These are phyloP conservation scores for Colletotrichum chrysophilum DNA, from an alignment of 2,329 filamentous ascomycete species.

Conservation along the genomic window DNA sequence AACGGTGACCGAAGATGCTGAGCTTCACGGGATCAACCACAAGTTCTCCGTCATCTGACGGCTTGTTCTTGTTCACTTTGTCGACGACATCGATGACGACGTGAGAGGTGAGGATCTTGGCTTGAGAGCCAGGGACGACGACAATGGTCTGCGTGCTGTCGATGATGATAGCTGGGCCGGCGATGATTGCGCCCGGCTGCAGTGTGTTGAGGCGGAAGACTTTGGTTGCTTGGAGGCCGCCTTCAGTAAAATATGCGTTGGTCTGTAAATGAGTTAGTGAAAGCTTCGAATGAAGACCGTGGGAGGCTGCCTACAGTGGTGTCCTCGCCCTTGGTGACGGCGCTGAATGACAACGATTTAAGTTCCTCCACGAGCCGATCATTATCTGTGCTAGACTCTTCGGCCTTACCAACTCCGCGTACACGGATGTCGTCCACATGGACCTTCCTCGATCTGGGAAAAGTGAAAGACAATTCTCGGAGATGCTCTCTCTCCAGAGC, in stretches of 20 bases:
- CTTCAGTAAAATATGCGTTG: slow-evolving; percentile 20
- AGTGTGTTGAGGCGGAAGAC: slow-evolving; percentile 72
- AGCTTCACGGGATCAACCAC: slow-evolving; percentile 72
- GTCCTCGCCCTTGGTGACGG: neutral
- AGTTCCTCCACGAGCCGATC: neutral
- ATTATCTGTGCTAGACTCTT: neutral
- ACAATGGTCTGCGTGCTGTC: slow-evolving; percentile 75
- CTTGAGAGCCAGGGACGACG: slow-evolving; percentile 63
- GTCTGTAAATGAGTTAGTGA: neutral
- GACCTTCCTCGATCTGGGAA: slow-evolving; percentile 39
- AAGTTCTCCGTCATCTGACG: slow-evolving; percentile 25
- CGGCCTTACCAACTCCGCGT: slow-evolving; percentile 34
- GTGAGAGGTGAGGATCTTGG: slow-evolving; percentile 46
- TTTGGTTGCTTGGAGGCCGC: slow-evolving; percentile 52
- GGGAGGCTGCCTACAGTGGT: neutral
- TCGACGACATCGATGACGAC: slow-evolving; percentile 46
- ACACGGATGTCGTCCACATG: slow-evolving; percentile 48
- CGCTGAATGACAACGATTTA: neutral
- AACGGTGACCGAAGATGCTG: slow-evolving; percentile 78
- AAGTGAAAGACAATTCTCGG: slow-evolving; percentile 46
- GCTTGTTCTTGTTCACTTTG: slow-evolving; percentile 2
- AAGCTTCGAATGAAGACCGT: neutral
- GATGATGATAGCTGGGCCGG: slow-evolving; percentile 71
- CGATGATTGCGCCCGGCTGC: slow-evolving; percentile 61
- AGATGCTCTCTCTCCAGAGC: slow-evolving; percentile 39